These are phyloP conservation scores for Secale cereale DNA, from an alignment of 176 grass and related monocot genomes.

Conservation along the genomic window DNA sequence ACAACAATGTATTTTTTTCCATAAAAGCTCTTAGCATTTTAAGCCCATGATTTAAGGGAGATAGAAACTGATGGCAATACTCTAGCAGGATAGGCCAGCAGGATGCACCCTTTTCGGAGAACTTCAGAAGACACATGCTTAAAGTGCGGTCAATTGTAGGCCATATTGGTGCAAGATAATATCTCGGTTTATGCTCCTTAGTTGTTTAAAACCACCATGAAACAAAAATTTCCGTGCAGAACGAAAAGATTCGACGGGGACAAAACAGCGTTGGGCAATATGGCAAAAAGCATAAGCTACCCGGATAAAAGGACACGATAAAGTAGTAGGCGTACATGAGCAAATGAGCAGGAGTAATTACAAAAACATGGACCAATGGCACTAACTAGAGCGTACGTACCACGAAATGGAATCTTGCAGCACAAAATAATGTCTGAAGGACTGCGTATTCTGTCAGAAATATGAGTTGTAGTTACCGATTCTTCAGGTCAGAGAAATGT, in stretches of 20 bases:
- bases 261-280: constrained; percentile 1
- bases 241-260: not conserved
- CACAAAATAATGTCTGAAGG: constrained; percentile 5
- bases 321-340: not conserved
- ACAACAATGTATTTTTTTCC: not conserved
- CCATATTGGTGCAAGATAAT: not conserved
- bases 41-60: not conserved
- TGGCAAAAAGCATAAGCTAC: constrained; percentile 6
- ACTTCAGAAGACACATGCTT: constrained; percentile 1
- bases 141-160: not conserved
- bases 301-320: not conserved
- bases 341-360: constrained; percentile 15
- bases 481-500: constrained; percentile 22
- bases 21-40: not conserved
- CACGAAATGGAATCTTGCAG: constrained; percentile 31
- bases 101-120: not conserved
- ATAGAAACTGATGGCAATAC: not conserved
- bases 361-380: constrained; percentile 18
- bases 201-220: not conserved
- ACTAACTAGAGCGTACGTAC: constrained; percentile 14
- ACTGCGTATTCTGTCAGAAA: constrained; percentile 26
- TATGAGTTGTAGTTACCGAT: not conserved
- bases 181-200: not conserved
- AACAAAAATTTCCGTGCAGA: not conserved
- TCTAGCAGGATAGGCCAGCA: constrained; percentile 20